Base-by-base conservation (phyloP, 2,329 filamentous ascomycete species). In the Sporothrix brasiliensis region DNA sequence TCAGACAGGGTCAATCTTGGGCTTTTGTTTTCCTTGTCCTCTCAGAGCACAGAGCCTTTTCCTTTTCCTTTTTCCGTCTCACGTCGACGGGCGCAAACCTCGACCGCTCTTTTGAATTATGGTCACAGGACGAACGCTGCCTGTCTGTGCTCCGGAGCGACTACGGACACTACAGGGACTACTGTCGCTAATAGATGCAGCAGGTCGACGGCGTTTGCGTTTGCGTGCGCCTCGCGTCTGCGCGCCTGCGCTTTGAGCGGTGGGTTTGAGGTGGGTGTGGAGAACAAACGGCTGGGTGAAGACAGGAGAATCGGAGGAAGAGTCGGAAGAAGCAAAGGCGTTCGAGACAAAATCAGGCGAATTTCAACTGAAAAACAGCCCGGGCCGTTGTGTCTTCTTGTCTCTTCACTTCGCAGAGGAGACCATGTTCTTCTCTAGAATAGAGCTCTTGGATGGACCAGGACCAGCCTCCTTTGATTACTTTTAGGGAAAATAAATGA, bases 231-330 rank as follows among this genome's bases (percentile, higher is more conserved):
- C 44, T 19, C 14, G 34, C 58, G 58, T 24, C 44, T 65, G 58
- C 14, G 34, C 58, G 58, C 16, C 44, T 65, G 58, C 39, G 27
- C 58, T 61, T 56, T 34, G 27, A 13, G 11, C 19, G 7, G 67
- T 61, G 49, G 19, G 19, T 30, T n/a, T 9, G 30, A 24, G 30
- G 68, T 56, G 58, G 65, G 68, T 39, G 68, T 66, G 68, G 68
- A 56, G 68, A 65, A 34, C 16, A 44, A 56, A 44, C 21, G 49
- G 3, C 27, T 30, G 27, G 27, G 27, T 30, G 27, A 30, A 30
- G 24, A 47, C 27, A 21, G 13, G 61, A 4, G 21, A 14, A 54
- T 30, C 27, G 47, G 24, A 66, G 52, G 41, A 30, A 21, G n/a
- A n/a, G 16, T 10, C 3, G 9, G 30, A 5, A 7, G 11, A 21